Conservation (phyloP, 169 alveolate genomes). For the Eimeria tenella region DNA sequence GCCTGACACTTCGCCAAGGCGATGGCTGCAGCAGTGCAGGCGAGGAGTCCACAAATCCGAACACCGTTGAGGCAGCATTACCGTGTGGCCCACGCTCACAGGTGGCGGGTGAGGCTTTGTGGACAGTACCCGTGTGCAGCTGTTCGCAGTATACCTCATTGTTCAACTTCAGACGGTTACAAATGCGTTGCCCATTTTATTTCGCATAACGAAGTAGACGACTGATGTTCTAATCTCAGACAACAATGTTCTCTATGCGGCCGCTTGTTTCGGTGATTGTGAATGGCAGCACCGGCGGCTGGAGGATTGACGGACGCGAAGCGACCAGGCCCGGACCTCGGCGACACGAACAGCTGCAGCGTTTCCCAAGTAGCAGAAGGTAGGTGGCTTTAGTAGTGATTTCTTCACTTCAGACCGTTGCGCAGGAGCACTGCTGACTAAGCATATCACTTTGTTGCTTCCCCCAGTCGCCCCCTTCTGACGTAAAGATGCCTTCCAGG, state of each 20-base stretch:
- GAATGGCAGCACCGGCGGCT: neutral
- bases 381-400: neutral
- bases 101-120: constrained; percentile 45
- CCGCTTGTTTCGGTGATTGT: neutral
- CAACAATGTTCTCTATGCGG: no score
- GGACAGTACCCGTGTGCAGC: neutral
- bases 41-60: constrained; percentile 64
- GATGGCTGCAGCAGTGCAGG: constrained; percentile 50
- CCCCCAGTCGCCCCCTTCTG: no score
- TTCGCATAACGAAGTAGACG: no score
- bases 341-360: constrained; percentile 14
- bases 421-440: neutral
- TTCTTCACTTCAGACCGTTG: no score
- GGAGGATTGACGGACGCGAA: constrained; percentile 16
- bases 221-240: no score
- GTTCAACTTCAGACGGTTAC: no score
- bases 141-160: neutral
- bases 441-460: no score
- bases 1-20: constrained; percentile 13
- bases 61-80: neutral
- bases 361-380: constrained; percentile 20
- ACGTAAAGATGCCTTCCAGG: no score
- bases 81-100: neutral
- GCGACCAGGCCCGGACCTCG: constrained; percentile 48
- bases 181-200: no score